Base-by-base conservation (phyloP, 2,329 filamentous ascomycete genomes). In the Ophiostoma sp. region DNA sequence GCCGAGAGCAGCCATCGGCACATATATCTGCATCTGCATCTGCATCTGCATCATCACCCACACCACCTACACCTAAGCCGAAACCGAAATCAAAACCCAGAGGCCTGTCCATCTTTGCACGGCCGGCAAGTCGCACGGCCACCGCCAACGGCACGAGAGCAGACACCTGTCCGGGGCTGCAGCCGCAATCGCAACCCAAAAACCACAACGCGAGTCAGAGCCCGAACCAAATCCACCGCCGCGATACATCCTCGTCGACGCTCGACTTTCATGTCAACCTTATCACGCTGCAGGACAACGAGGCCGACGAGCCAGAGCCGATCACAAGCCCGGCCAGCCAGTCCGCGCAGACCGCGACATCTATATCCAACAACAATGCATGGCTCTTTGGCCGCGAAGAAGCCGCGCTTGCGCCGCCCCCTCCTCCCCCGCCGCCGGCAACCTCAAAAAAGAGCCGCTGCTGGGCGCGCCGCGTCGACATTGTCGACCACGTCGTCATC, bases 281-380 rank as follows among this genome's bases (percentile, higher is more conserved):
- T 62, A 90, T 90, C 74, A 87, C 83, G 8, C 79, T 90, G 71
- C 85, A 83, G 73, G 87, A 90, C 76, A 89, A 89, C 77, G 86
- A 88, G 74, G 82, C 81, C 44, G 83, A 80, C 72, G 83, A 83
- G 48, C 20, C 48, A 23, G 48, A 81, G 27, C 7, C 57, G 13
- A 35, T 64, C 4, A 64, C 15, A 4, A 65, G 60, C 35, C 33
- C 60, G 10, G 62, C 62, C 17, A 39, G 35, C 62, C 17, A 13
- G 3, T n/a, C 60, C 7, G 4, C 54, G 23, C 17, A 13, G 3
- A 36, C 60, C 7, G 4, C 54, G 23, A 31, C 23, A 11, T 20
- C 2, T 13, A 23, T 11, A 7, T 62, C 33, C 13, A 36, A 31
- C 33, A 20, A 17, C n/a, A 44, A 67, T 48, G 65, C 65, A 10